These are phyloP conservation scores for Saccharomycopsis capsularis DNA, from an alignment of 805 yeast genomes.

Conservation along the genomic window DNA sequence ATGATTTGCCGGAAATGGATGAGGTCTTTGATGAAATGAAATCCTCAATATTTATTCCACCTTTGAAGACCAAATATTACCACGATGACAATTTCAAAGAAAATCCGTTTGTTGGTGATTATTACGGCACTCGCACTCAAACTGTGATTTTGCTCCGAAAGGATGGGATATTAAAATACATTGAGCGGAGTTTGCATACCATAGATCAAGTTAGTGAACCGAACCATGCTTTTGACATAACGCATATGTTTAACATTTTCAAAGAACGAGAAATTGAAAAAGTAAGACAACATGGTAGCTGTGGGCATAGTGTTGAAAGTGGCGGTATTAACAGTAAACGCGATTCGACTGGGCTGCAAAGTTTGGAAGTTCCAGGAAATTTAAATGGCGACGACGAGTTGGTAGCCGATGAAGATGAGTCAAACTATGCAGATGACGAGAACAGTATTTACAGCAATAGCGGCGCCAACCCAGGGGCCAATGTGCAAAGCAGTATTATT, in stretches of 20 bases:
- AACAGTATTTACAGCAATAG: not conserved
- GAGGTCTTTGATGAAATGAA: slow-evolving; percentile 39
- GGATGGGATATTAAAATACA: slow-evolving; percentile 44
- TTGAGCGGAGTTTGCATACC: slow-evolving; percentile 51
- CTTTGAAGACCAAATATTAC: slow-evolving; percentile 33
- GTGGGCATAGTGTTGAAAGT: not conserved
- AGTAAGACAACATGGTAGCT: not conserved
- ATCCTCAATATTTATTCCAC: slow-evolving; percentile 67
- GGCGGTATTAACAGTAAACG: not conserved
- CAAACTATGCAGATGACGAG: slow-evolving; percentile 7
- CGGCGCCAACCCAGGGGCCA: not conserved
- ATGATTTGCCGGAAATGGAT: slow-evolving; percentile 11
- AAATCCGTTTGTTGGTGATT: slow-evolving; percentile 38
- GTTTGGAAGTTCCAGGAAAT: too few relatives aligned
- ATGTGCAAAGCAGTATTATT: too few relatives aligned
- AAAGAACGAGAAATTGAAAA: not conserved
- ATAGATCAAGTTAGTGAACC: not conserved
- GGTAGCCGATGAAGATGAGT: not conserved
- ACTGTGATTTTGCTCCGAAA: slow-evolving; percentile 60
- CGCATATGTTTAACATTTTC: slow-evolving; percentile 2
- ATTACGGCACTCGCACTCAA: slow-evolving; percentile 86
- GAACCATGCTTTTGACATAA: not conserved
- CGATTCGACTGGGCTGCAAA: not conserved
- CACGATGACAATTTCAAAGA: slow-evolving; percentile 24
- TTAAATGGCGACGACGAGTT: not conserved